A percentile compares a stretch with the other conserved stretches of the same genome.
phyloP scores from a whole-genome alignment of 2,329 filamentous ascomycete genomes.

The Phialophora verrucosa region DNA sequence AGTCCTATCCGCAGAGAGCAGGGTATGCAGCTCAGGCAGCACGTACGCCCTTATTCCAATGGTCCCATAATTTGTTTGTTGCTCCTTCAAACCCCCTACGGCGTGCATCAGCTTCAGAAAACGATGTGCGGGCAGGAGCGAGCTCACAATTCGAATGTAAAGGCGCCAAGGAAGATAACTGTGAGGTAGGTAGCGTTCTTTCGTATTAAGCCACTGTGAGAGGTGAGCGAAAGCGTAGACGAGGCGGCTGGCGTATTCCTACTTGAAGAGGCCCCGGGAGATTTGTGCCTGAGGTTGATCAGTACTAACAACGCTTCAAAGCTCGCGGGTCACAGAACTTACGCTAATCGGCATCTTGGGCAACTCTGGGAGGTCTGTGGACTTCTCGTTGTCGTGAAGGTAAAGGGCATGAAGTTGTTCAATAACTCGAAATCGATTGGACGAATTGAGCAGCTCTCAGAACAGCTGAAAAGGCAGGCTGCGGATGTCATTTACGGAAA shows the following conservation, averaged over 20 bases:
- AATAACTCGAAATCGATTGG: neutral
- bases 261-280: conserved; percentile 65
- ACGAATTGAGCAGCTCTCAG: conserved; percentile 3
- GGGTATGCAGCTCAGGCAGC: neutral
- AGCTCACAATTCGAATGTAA: conserved; percentile 90
- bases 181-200: conserved; percentile 87
- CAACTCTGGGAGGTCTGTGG: neutral
- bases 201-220: conserved; percentile 76
- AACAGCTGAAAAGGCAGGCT: neutral
- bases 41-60: conserved; percentile 88
- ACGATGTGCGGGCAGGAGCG: neutral
- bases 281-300: conserved; percentile 49
- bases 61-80: conserved; percentile 85
- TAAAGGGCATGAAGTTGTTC: neutral
- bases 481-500: neutral
- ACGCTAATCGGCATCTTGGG: conserved; percentile 50
- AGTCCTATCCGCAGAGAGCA: conserved; percentile 6
- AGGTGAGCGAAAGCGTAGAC: conserved; percentile 14
- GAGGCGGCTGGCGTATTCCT: conserved; percentile 46
- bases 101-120: conserved; percentile 12
- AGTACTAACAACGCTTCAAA: conserved; percentile 1
- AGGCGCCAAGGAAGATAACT: conserved; percentile 83
- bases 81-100: conserved; percentile 78
- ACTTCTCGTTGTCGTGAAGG: neutral
- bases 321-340: conserved; percentile 44